Base-by-base conservation (phyloP, 2,329 filamentous ascomycete species). In the Colletotrichum echinochloae region DNA sequence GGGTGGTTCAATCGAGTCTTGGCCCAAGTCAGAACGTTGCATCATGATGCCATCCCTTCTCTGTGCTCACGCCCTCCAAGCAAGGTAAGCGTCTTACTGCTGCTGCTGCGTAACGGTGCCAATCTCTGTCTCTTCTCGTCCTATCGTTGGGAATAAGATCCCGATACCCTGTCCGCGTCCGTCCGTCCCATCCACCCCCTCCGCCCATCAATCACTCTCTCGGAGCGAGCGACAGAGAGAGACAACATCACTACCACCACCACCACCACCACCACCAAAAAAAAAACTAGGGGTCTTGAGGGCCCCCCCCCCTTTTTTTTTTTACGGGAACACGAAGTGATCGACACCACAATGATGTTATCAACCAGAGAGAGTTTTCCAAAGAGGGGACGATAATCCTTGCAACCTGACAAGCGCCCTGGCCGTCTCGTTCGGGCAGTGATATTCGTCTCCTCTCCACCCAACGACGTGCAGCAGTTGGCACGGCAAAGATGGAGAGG, bases 21-120 rank as follows among this genome's bases (percentile, higher is more conserved):
- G 63, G 66, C 62, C n/a, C 61, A 70, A 60, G 56, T 66, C 67
- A 66, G 66, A 70, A 66, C 63, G 63, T 66, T 70, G 56, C 66
- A 66, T 61, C 63, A 70, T 70, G 67, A 70, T 70, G 67, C 63
- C 67, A 70, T 70, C n/a, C 12, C 33, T 28, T 11, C 49, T 33
- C 49, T 35, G 20, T 54, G 35, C 35, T 37, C 57, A 54, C 49
- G 18, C 46, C 39, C 37, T 44, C 11, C 56, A 20, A 5, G 3
- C 41, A 46, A 46, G 41, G 41, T 44, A n/a, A 44, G 41, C 20
- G 41, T 9, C 39, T 16, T n/a, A n/a, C n/a, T n/a, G n/a, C n/a
- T n/a, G n/a, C n/a, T 33, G 8, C 30, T 33, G 30, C 30, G 30
- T 33, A 33, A 33, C 30, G 30, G 30, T 41, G 14, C 54, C 18